Percentiles rank a stretch among this genome's conserved stretches.
These are phyloP conservation scores for Diaporthe australafricana DNA, from an alignment of 2,329 filamentous ascomycete species.

Conservation along the genomic window DNA sequence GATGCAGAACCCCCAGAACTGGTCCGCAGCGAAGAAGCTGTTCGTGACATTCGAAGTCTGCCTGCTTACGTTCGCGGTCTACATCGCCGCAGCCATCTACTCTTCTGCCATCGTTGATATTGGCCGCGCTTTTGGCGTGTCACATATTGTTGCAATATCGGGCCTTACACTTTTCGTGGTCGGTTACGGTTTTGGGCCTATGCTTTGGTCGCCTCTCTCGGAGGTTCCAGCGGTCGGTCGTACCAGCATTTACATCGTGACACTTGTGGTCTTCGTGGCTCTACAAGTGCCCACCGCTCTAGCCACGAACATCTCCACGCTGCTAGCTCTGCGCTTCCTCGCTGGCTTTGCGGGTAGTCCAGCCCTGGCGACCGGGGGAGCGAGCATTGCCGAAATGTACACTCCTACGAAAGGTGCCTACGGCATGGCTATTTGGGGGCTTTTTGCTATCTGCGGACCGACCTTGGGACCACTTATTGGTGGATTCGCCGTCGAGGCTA, in stretches of 20 bases:
- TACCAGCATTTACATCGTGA: constrained; percentile 74
- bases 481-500: constrained; percentile 67
- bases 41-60: constrained; percentile 45
- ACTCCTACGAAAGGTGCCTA: constrained; percentile 68
- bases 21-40: constrained; percentile 51
- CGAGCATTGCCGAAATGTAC: constrained; percentile 65
- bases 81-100: constrained; percentile 61
- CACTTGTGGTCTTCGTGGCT: constrained; percentile 76
- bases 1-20: constrained; percentile 50
- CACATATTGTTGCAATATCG: constrained; percentile 62
- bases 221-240: constrained; percentile 76
- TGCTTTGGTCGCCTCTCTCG: constrained; percentile 74
- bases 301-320: constrained; percentile 69
- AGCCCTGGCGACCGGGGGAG: constrained; percentile 69
- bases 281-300: constrained; percentile 73
- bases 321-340: constrained; percentile 73
- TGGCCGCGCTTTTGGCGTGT: constrained; percentile 64
- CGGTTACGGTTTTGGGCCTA: constrained; percentile 72
- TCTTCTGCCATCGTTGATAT: constrained; percentile 60
- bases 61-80: constrained; percentile 67
- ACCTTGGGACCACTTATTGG: constrained; percentile 71
- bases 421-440: constrained; percentile 69
- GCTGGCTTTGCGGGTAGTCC: constrained; percentile 75
- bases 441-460: constrained; percentile 55
- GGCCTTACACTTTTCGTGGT: constrained; percentile 73